These are phyloP conservation scores for Trametes versicolor DNA, from an alignment of 1,284 basidiomycete species.

Conservation along the genomic window DNA sequence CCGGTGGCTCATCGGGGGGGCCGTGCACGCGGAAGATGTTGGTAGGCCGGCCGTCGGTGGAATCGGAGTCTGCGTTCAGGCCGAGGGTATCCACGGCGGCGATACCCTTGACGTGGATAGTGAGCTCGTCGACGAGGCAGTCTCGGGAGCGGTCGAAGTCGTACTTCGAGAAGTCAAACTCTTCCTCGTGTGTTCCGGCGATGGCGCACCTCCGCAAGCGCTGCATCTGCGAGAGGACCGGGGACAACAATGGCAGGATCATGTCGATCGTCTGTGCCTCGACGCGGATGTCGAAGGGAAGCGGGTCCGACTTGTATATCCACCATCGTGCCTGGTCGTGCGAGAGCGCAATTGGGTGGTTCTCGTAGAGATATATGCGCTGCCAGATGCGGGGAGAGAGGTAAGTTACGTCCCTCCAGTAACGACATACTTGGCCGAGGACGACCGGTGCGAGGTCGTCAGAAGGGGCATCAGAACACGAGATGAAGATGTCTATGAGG, in stretches of 20 bases:
- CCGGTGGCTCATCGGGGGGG: conserved; percentile 24
- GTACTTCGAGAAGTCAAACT: conserved; percentile 33
- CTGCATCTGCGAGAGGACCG: conserved; percentile 59
- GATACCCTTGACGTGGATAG: conserved; percentile 35
- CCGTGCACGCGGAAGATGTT: conserved; percentile 36
- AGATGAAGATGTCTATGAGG: conserved; percentile 67
- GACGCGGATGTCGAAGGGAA: conserved; percentile 64
- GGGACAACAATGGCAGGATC: conserved; percentile 69
- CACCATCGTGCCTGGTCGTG: conserved; percentile 61
- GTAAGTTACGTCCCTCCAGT: conserved; percentile 54
- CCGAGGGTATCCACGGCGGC: conserved; percentile 30
- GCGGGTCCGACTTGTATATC: conserved; percentile 59
- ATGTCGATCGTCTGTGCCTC: conserved; percentile 58
- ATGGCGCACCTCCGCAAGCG: conserved; percentile 65
- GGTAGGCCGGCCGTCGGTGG: conserved; percentile 21
- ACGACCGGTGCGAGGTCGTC: conserved; percentile 56
- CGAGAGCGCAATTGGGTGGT: conserved; percentile 48
- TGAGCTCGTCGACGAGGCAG: conserved; percentile 32
- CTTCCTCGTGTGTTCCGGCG: conserved; percentile 41
- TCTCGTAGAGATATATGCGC: conserved; percentile 58
- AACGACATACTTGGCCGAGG: conserved; percentile 60
- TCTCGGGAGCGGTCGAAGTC: conserved; percentile 22
- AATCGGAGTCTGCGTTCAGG: conserved; percentile 26
- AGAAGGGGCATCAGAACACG: conserved; percentile 47
- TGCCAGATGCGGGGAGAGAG: conserved; percentile 69